Evolutionary conservation across 2,329 filamentous ascomycete species (phyloP), one percentile per base, ranked within the genome.

Genomic region (Xylariaceae sp.): DNA sequence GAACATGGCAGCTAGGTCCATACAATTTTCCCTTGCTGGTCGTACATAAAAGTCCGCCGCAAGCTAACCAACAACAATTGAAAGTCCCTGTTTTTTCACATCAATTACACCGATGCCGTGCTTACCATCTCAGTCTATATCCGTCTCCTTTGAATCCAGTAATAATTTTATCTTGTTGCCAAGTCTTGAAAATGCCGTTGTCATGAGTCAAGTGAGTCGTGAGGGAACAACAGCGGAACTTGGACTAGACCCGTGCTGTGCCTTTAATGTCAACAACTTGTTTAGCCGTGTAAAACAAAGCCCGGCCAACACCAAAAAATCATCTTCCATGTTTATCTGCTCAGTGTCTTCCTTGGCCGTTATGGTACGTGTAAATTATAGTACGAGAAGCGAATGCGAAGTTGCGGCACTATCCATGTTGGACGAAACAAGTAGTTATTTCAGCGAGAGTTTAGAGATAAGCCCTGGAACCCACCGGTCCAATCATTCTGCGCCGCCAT

Each of bases 381-480:
- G 47, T 66, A 68, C 64, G 64, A 67, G 64, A 69, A 67, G 56
- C 34, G 55, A 65, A 65, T 51, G 52, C 55, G 50, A 56, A 55
- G 31, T 53, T 54, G 42, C 45, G 37, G 45, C 42, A 31, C 46
- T 55, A 45, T 37, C 40, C 48, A 46, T n/a, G 27, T 37, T 50
- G 26, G 26, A 32, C 5, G 11, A 50, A 53, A 51, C 40, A 57
- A 31, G 11, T 19, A 4, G n/a, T 37, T 51, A 19, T 64, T 52
- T 61, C 35, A 82, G 57, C 79, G 79, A 60, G 81, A 80, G 65
- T 87, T 87, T 59, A 91, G 78, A 2, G 87, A 91, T 19, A 91
- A 73, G 7, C 86, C 81, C 68, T 90, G 86, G 68, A 89, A 89
- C 4, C 78, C 72, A 51, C 74, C 73, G 30, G 78, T 72, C 85